Percentiles rank a stretch among this genome's conserved stretches.
Conservation (phyloP, 805 yeast species). For the Kuraishia ogatae region DNA sequence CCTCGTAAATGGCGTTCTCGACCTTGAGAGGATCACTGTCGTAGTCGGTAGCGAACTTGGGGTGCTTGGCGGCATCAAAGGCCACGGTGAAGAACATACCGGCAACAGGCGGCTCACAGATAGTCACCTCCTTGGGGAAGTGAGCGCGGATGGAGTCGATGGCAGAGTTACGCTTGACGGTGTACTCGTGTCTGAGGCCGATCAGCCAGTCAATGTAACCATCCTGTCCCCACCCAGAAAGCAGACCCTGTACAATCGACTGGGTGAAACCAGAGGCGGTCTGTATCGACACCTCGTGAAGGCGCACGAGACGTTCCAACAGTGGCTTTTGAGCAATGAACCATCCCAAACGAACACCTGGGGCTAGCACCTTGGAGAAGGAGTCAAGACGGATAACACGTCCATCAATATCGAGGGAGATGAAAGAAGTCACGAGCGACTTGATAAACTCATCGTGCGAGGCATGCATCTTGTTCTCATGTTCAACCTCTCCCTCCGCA, state of each 20-base stretch:
- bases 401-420: conserved; percentile 74
- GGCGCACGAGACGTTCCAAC: conserved; percentile 57
- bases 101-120: conserved; percentile 58
- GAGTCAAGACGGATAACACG: conserved; percentile 86
- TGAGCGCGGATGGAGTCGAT: conserved; percentile 61
- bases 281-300: conserved; percentile 78
- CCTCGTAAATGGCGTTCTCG: conserved; percentile 56
- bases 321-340: conserved; percentile 61
- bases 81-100: conserved; percentile 80
- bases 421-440: conserved; percentile 67
- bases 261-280: conserved; percentile 76
- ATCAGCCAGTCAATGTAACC: conserved; percentile 90
- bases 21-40: conserved; percentile 53
- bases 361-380: conserved; percentile 86
- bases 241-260: conserved; percentile 57
- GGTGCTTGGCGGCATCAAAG: conserved; percentile 75
- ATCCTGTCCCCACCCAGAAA: conserved; percentile 82
- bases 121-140: conserved; percentile 37
- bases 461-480: conserved; percentile 6
- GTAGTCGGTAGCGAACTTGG: conserved; percentile 52
- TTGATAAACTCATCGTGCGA: conserved; percentile 58
- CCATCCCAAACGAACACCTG: conserved; percentile 89
- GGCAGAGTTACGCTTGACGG: conserved; percentile 81
- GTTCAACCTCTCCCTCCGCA: conserved; percentile 17
- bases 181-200: conserved; percentile 72